These are phyloP conservation scores for Fusarium palustre DNA, from an alignment of 2,329 filamentous ascomycete species.

Conservation along the genomic window DNA sequence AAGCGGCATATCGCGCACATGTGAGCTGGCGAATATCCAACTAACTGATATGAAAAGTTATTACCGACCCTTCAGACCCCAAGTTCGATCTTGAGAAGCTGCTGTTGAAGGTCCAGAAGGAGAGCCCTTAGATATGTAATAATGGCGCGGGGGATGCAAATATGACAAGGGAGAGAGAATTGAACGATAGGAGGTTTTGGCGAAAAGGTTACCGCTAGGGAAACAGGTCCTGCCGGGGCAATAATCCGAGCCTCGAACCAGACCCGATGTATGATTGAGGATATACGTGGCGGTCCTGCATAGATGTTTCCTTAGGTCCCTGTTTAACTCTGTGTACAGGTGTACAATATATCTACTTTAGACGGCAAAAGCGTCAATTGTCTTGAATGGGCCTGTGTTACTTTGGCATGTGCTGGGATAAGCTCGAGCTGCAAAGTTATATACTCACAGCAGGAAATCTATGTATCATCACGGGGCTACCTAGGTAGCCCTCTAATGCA, in stretches of 20 bases:
- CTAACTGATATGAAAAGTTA: slow-evolving; percentile 48
- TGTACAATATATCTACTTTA: slow-evolving; percentile 66
- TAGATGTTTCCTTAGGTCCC: slow-evolving; percentile 63
- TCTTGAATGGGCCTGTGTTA: slow-evolving; percentile 26
- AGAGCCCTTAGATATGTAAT: slow-evolving; percentile 59
- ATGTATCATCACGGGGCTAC: not conserved
- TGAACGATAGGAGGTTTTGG: slow-evolving; percentile 43
- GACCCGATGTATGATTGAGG: slow-evolving; percentile 55
- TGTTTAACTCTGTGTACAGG: slow-evolving; percentile 62
- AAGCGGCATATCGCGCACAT: slow-evolving; percentile 18
- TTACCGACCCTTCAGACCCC: slow-evolving; percentile 79
- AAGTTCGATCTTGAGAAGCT: slow-evolving; percentile 95
- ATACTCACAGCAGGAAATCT: not conserved
- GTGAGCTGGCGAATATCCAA: slow-evolving; percentile 7
- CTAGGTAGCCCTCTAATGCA: not conserved
- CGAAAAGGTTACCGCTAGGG: slow-evolving; percentile 42
- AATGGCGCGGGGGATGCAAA: slow-evolving; percentile 29
- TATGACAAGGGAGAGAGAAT: slow-evolving; percentile 47
- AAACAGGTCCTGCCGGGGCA: slow-evolving; percentile 42
- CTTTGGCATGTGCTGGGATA: slow-evolving; percentile 6
- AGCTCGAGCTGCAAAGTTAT: slow-evolving; percentile 4
- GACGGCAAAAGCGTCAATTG: slow-evolving; percentile 52
- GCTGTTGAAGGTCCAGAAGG: slow-evolving; percentile 71
- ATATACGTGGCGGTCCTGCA: slow-evolving; percentile 59
- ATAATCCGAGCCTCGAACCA: slow-evolving; percentile 49